A percentile compares a stretch with the other conserved stretches of the same genome.
These are phyloP conservation scores for Cordyceps militaris DNA, from an alignment of 2,329 filamentous ascomycete genomes.

Conservation along the genomic window DNA sequence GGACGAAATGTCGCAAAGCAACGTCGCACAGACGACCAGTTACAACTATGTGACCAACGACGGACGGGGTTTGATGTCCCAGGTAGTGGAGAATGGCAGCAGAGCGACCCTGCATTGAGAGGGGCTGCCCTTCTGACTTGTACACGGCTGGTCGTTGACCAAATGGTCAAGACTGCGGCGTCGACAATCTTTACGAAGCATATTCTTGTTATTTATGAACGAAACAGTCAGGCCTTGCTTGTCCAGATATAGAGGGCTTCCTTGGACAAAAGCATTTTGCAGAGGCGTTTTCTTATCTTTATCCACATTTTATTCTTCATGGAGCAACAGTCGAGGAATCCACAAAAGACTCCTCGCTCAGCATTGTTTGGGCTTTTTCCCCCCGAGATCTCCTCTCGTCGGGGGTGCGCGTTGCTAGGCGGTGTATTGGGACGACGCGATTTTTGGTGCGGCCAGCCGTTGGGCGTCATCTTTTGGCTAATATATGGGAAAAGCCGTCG, in stretches of 20 bases:
- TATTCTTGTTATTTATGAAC: neutral
- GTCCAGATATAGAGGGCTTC: neutral
- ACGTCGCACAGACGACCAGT: slow-evolving; percentile 24
- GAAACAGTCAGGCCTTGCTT: neutral
- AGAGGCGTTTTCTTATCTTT: slow-evolving; percentile 4
- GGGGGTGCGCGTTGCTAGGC: neutral
- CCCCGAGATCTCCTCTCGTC: neutral
- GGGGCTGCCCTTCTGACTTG: neutral
- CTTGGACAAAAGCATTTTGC: slow-evolving; percentile 4
- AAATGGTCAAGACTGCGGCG: too few species aligned
- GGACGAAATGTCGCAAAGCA: slow-evolving; percentile 23
- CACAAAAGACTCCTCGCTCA: neutral
- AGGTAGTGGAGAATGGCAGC: slow-evolving; percentile 24
- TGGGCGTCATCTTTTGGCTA: neutral
- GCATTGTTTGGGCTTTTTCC: slow-evolving; percentile 4
- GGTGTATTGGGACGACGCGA: neutral
- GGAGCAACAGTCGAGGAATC: neutral
- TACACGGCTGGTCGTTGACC: neutral
- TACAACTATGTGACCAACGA: slow-evolving; percentile 31
- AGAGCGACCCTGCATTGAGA: slow-evolving; percentile 22
- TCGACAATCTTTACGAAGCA: neutral
- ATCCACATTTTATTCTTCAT: neutral
- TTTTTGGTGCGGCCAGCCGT: neutral
- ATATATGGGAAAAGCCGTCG: neutral
- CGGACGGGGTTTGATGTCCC: slow-evolving; percentile 22